phyloP scores from a whole-genome alignment of 192 early-diverging fungal species.

The Coemansia sp. region DNA sequence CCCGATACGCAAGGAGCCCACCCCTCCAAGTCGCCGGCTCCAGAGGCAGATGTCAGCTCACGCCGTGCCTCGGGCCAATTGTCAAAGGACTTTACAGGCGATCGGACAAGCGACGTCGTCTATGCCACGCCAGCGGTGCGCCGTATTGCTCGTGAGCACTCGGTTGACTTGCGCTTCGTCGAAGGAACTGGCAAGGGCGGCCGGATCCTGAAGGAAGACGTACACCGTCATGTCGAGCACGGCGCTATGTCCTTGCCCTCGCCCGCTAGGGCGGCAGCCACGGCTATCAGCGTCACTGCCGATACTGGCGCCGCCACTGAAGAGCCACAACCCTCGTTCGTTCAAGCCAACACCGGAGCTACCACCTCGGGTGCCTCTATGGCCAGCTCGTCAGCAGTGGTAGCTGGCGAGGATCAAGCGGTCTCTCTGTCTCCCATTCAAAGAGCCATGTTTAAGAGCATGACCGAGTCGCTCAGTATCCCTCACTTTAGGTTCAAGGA shows the following conservation, averaged over 20 bases:
- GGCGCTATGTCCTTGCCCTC: background rate
- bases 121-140: slow-evolving; percentile 92
- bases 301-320: background rate
- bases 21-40: background rate
- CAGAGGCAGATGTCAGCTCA: background rate
- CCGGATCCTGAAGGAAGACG: slow-evolving; percentile 92
- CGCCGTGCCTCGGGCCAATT: background rate
- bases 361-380: slow-evolving; percentile 28
- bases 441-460: slow-evolving; percentile 96
- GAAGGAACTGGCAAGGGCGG: slow-evolving; percentile 82
- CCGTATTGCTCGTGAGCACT: slow-evolving; percentile 78
- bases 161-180: slow-evolving; percentile 74
- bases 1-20: background rate
- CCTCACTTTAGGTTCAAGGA: slow-evolving; percentile 97
- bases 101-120: slow-evolving; percentile 42
- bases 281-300: background rate
- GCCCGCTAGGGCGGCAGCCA: background rate
- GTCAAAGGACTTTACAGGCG: slow-evolving; percentile 22
- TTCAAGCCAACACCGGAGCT: slow-evolving; percentile 30
- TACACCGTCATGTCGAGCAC: slow-evolving; percentile 54
- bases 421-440: slow-evolving; percentile 82
- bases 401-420: slow-evolving; percentile 57
- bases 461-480: slow-evolving; percentile 90
- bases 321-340: slow-evolving; percentile 22
- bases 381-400: slow-evolving; percentile 19